Base-by-base conservation (phyloP, 306 rosid species). In the Styphnolobium japonicum region DNA sequence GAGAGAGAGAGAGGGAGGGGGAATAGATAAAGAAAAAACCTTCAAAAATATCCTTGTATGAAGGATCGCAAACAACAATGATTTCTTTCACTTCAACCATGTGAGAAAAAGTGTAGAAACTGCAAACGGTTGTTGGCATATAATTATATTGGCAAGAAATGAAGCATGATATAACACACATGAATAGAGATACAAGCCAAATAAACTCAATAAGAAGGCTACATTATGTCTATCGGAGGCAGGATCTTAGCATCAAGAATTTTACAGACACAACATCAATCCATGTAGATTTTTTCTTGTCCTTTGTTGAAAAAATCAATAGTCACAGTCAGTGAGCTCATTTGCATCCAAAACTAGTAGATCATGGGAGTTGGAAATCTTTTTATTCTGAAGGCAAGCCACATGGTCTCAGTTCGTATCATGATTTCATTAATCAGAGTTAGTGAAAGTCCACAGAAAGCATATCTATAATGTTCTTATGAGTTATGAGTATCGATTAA, bases 61-160 rank as follows among this genome's bases (percentile, higher is more conserved):
- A 92, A 74, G 99, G 99, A 89, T 95, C 98, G 8, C 99, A 95
- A 81, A 93, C 99, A 0, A 93, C 97, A 62, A 93, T 36, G 80
- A 95, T 89, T 85, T 95, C 99, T 78, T 86, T 90, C 52, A 95
- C 99, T 87, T 95, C 80, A 84, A 67, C 42, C 93, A 93, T 79
- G 79, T 18, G 71, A 22, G 92, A 86, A 86, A 93, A 91, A 57
- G 94, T 90, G 86, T 86, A 80, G 71, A 95, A 93, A 89, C 99
- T 95, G 96, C 87, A 85, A 39, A 15, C n/a, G n/a, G n/a, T n/a
- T n/a, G 29, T 65, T 16, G 66, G 29, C 67, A 81, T 16, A 73
- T 34, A 74, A 79, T 65, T 67, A 67, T 40, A 61, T 48, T 42
- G 60, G 37, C 52, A 66, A 62, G 33, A 55, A 23, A 79, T 42